A percentile compares a stretch with the other conserved stretches of the same genome.
These are phyloP conservation scores for Arthroderma sp. DNA, from an alignment of 2,329 filamentous ascomycete genomes.

Conservation along the genomic window DNA sequence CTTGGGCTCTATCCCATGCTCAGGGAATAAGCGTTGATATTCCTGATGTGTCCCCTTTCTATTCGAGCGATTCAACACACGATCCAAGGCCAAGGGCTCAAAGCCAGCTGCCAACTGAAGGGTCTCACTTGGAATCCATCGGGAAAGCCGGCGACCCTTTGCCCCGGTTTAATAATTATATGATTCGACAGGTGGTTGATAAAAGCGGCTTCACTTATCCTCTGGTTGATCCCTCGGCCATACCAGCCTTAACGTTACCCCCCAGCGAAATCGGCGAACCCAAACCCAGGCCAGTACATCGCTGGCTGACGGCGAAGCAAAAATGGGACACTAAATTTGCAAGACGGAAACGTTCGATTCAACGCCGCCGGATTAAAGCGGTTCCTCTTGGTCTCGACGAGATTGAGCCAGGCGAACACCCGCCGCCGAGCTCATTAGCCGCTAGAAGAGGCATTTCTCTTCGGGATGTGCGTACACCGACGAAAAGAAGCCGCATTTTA, in stretches of 20 bases:
- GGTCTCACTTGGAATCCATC: constrained; percentile 35
- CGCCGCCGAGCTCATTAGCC: constrained; percentile 72
- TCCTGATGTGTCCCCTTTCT: constrained; percentile 39
- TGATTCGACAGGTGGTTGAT: constrained; percentile 83
- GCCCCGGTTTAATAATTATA: constrained; percentile 66
- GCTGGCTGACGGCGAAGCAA: constrained; percentile 66
- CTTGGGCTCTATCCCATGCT: constrained; percentile 75
- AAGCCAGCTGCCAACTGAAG: constrained; percentile 9
- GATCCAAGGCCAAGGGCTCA: neutral
- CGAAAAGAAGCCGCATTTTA: constrained; percentile 57
- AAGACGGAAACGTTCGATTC: constrained; percentile 55
- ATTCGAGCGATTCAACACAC: neutral
- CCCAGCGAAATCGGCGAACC: constrained; percentile 59
- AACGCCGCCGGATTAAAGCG: constrained; percentile 60
- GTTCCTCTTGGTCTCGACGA: constrained; percentile 57
- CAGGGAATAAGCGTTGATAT: constrained; percentile 73
- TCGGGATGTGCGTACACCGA: constrained; percentile 40
- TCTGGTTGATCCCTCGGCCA: constrained; percentile 49
- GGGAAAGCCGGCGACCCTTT: constrained; percentile 79
- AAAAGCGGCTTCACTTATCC: constrained; percentile 61
- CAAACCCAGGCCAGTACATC: constrained; percentile 64
- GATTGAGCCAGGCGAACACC: constrained; percentile 58
- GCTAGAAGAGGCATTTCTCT: constrained; percentile 34
- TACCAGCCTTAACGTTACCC: constrained; percentile 54
- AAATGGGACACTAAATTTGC: constrained; percentile 63